phyloP scores from a whole-genome alignment of 164 flowering plant genomes.

The Tetracentron sinense region DNA sequence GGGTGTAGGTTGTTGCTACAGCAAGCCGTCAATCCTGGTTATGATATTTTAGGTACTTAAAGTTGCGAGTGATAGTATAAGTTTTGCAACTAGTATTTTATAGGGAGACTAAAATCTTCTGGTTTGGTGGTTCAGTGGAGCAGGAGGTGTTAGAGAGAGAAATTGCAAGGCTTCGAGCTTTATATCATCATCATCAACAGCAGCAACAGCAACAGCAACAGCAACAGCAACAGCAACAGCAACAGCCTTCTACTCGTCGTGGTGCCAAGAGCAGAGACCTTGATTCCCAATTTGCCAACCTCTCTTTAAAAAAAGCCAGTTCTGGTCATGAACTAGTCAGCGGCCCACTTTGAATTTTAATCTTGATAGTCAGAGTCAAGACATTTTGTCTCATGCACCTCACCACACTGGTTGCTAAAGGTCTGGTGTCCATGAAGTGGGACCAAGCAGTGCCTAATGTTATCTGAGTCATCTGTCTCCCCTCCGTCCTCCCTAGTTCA shows the following conservation, averaged over 20 bases:
- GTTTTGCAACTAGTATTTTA: not conserved
- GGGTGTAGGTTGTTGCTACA: too few species aligned
- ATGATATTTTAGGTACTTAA: too few species aligned
- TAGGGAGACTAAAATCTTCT: conserved; percentile 3
- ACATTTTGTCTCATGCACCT: not conserved
- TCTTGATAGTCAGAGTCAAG: not conserved
- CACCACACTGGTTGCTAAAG: not conserved
- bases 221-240: conserved; percentile 31
- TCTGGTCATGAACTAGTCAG: conserved; percentile 44
- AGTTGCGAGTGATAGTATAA: too few species aligned
- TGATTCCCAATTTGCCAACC: conserved; percentile 71
- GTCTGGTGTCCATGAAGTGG: not conserved
- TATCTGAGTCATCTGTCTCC: not conserved
- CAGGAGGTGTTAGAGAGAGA: conserved; percentile 94
- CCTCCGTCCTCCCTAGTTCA: not conserved
- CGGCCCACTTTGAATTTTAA: conserved; percentile 49
- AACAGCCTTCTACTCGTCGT: conserved; percentile 46
- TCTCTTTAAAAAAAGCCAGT: conserved; percentile 58
- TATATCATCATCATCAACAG: conserved; percentile 47
- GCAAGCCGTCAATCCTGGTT: too few species aligned
- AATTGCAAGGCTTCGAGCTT: conserved; percentile 56
- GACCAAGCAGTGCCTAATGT: conserved; percentile 1
- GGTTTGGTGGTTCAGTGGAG: conserved; percentile 57
- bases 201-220: conserved; percentile 35
- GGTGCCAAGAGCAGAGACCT: conserved; percentile 73